phyloP scores from a whole-genome alignment of 2,329 filamentous ascomycete genomes.

The Beauveria sp. region DNA sequence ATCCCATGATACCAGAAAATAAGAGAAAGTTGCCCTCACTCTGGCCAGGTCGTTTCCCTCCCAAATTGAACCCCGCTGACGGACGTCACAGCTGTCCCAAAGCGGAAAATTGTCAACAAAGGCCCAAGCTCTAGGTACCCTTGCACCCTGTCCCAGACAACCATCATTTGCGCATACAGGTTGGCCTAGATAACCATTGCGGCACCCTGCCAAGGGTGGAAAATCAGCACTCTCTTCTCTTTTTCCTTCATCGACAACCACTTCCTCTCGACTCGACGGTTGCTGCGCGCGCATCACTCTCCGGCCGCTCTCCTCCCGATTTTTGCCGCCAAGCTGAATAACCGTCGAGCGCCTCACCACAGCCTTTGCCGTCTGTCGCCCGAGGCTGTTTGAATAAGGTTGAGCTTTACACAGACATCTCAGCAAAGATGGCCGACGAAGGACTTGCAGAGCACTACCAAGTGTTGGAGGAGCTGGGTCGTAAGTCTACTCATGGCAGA shows the following conservation, averaged over 20 bases:
- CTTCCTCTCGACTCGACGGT: background rate
- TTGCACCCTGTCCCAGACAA: conserved; percentile 29
- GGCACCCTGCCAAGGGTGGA: conserved; percentile 6
- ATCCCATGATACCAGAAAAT: conserved; percentile 18
- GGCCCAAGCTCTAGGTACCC: conserved; percentile 22
- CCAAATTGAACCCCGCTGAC: conserved; percentile 14
- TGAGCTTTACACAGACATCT: conserved; percentile 1
- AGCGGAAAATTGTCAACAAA: conserved; percentile 35
- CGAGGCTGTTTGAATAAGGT: conserved; percentile 2
- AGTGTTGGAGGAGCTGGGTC: conserved; percentile 91
- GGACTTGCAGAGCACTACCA: conserved; percentile 81
- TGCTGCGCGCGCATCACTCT: conserved; percentile 6
- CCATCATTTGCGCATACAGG: conserved; percentile 16
- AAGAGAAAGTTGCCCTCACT: conserved; percentile 13
- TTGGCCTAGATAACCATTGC: conserved; percentile 14
- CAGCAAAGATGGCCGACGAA: conserved; percentile 46
- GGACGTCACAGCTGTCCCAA: conserved; percentile 26
- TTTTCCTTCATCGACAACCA: conserved; percentile 2
- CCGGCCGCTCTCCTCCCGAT: background rate
- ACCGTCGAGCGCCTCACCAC: conserved; percentile 5
- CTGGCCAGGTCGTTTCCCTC: conserved; percentile 9
- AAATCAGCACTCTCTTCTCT: background rate
- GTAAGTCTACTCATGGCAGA: conserved; percentile 45
- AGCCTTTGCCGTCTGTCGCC: background rate
- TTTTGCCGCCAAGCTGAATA: conserved; percentile 7